phyloP scores from a whole-genome alignment of 2,329 filamentous ascomycete species.

The Colletotrichum eremochloae region DNA sequence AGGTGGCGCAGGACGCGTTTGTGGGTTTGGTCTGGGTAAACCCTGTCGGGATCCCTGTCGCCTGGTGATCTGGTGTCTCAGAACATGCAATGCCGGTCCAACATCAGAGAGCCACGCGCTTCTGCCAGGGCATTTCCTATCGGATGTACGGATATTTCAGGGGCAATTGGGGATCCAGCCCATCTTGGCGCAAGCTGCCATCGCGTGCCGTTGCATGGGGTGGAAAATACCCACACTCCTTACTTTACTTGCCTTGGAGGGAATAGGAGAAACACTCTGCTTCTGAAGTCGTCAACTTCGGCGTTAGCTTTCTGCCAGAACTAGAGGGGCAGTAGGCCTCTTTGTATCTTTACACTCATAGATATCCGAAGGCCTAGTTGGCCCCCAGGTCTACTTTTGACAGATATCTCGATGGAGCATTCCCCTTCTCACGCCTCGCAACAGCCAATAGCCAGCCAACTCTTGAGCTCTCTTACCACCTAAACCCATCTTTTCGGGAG shows the following conservation, averaged over 20 bases:
- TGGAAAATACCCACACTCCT: not conserved
- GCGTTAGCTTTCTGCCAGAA: not conserved
- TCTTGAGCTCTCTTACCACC: not conserved
- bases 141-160: not conserved
- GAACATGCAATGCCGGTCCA: conserved; percentile 30
- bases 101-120: conserved; percentile 15
- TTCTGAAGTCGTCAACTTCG: not conserved
- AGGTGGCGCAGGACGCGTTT: conserved; percentile 9
- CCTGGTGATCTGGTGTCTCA: conserved; percentile 25
- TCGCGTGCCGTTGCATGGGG: not conserved
- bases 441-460: not conserved
- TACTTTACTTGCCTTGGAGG: not conserved
- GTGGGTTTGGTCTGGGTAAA: not conserved
- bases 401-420: not conserved
- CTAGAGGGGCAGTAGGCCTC: not conserved
- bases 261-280: not conserved
- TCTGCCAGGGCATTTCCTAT: not conserved
- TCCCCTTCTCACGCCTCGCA: not conserved
- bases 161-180: no score
- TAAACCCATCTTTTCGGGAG: not conserved
- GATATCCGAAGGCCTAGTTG: not conserved
- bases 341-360: not conserved
- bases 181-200: not conserved
- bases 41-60: conserved; percentile 28
- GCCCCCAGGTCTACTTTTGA: not conserved